Evolutionary conservation across 768 basidiomycete genomes (phyloP), one percentile per base, ranked within the genome.

Genomic region (Lyophyllum semitale): DNA sequence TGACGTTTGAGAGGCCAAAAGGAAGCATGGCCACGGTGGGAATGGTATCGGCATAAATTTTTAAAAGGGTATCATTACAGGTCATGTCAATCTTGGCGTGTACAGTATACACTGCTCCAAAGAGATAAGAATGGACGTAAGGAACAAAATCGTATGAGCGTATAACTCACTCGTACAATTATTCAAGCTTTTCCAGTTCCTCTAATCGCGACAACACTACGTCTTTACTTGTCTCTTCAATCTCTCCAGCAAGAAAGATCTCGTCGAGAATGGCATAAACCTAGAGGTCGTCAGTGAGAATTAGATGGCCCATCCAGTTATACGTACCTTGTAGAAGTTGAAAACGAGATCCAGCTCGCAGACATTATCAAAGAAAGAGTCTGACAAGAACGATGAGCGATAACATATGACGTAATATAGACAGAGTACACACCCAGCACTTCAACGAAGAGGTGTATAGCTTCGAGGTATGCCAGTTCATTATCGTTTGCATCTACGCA

Each of bases 401-500:
- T 20, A n/a, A n/a, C 13, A 25, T 49, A 44, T 43, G 26, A 62
- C 48, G 41, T 43, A 33, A 40, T 32, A 8, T 12, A 43, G 42
- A 26, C 22, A 47, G 17, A 51, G 27, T 33, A 68, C 89, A 47
- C 53, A 96, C 96, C 96, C 18, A 99, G 81, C 22, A 99, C 88
- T 69, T 99, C 97, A 23, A 99, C 97, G 67, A 99, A 98, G 5
- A 99, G 84, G 69, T 99, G 96, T 52, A 98, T 98, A 4, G 94
- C 95, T 69, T 99, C 97, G 30, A 98, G 80, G 71, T 97, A 98
- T 1, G 95, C 94, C 57, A 98, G 80, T 66, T 99, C 97, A 62
- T 98, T 98, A 74, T 99, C 97, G 65, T 98, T 97, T 22, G 94
- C 93, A 63, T 98, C 97, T 11, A 98, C 94, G 60, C 97, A 98